Evolutionary conservation across 768 basidiomycete species (phyloP), one percentile per base, ranked within the genome.

Genomic region (Erythrobasidium yunnanense): DNA sequence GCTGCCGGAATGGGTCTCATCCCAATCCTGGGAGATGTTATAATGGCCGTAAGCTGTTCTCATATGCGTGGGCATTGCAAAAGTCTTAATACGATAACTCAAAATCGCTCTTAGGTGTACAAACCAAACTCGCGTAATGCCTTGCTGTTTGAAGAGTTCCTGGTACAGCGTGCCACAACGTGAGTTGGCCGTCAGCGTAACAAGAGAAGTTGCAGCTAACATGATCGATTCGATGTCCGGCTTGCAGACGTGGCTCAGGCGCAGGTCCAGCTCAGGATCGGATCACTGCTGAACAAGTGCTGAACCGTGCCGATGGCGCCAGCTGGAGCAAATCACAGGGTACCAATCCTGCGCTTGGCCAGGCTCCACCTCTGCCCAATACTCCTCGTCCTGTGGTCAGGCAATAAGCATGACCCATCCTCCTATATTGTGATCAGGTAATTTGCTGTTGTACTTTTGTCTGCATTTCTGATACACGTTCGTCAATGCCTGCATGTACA

Each of bases 101-200:
- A n/a, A n/a, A 11, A n/a, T 42, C 38, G 11, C 38, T 42, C 38
- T 38, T 89, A 87, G 1, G 76, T 82, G 2, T 92, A 79, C 80
- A 92, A 90, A 75, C 83, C 89, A 17, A 96, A 96, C 75, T 87
- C 85, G n/a, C 81, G 91, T 66, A 95, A 96, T 82, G 34, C 51
- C 5, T 47, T 22, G 35, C 32, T 66, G 5, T 47, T 50, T 22
- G 45, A 55, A 46, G 52, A 65, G 23, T 56, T 20, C 25, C 49
- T 50, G 20, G 27, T 63, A 2, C 47, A 63, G 23, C 25, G 42
- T 20, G 27, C 49, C 57, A 60, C 42, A 27, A 42, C 57, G n/a
- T n/a, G n/a, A n/a, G n/a, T n/a, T n/a, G n/a, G n/a, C n/a, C n/a
- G n/a, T n/a, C n/a, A n/a, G n/a, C n/a, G n/a, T n/a, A n/a, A n/a